Conservation (phyloP, 805 yeast genomes). For the Naumovozyma baii region DNA sequence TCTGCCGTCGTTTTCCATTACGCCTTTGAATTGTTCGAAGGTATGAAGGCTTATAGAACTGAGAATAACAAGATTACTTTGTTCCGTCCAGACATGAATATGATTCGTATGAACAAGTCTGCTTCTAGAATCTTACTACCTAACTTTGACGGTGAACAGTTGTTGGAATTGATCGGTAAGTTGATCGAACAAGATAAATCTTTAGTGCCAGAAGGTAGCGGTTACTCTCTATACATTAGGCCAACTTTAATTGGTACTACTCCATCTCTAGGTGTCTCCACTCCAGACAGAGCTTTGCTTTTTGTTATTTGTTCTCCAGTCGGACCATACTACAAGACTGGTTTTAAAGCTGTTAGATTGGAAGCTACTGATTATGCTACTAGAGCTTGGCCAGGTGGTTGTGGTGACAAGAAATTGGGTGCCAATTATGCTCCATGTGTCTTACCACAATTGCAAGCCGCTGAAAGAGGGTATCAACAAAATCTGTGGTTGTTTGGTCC, state of each 20-base stretch:
- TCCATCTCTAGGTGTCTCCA: slow-evolving; percentile 73
- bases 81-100: slow-evolving; percentile 85
- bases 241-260: slow-evolving; percentile 94
- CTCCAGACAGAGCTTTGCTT: slow-evolving; percentile 71
- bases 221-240: slow-evolving; percentile 84
- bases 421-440: slow-evolving; percentile 96
- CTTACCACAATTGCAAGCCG: slow-evolving; percentile 82
- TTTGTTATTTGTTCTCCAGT: slow-evolving; percentile 91
- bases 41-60: slow-evolving; percentile 80
- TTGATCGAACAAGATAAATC: slow-evolving; percentile 61
- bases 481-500: slow-evolving; percentile 94
- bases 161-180: slow-evolving; percentile 64
- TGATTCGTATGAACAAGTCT: slow-evolving; percentile 83
- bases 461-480: slow-evolving; percentile 83
- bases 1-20: slow-evolving; percentile 86
- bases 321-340: slow-evolving; percentile 90
- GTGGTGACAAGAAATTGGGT: slow-evolving; percentile 89
- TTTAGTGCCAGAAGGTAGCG: slow-evolving; percentile 73
- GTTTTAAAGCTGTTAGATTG: slow-evolving; percentile 89
- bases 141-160: slow-evolving; percentile 66
- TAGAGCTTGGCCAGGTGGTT: slow-evolving; percentile 99
- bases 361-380: slow-evolving; percentile 94
- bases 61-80: slow-evolving; percentile 57
- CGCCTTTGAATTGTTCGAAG: slow-evolving; percentile 91
- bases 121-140: slow-evolving; percentile 86